Evolutionary conservation across 768 basidiomycete species (phyloP).

Genomic region (Tylopilus sp.): DNA sequence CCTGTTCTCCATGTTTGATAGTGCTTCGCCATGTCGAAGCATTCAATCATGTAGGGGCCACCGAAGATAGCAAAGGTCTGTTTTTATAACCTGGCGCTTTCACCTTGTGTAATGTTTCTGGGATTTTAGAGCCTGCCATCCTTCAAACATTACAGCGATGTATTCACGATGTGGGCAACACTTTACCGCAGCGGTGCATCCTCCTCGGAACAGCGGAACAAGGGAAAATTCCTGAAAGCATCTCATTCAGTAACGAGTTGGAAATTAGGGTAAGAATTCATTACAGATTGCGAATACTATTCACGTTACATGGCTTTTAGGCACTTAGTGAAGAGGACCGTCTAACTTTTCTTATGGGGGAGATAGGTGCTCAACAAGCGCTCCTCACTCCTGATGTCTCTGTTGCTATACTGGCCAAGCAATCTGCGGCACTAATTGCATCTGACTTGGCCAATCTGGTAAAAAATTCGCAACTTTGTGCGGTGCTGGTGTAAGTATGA

Average conservation of each 20-base stretch:
- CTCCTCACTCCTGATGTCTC: slow-evolving; percentile 74
- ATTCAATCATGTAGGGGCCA: slow-evolving; percentile 57
- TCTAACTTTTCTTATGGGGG: slow-evolving; percentile 49
- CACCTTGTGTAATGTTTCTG: neutral
- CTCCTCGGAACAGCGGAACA: slow-evolving; percentile 70
- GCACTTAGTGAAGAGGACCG: slow-evolving; percentile 80
- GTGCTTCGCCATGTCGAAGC: slow-evolving; percentile 81
- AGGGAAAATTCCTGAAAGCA: slow-evolving; percentile 56
- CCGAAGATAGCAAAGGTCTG: slow-evolving; percentile 52
- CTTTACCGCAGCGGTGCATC: slow-evolving; percentile 68
- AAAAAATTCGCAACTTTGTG: slow-evolving; percentile 49
- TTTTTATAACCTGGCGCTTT: neutral
- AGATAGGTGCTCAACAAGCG: slow-evolving; percentile 36
- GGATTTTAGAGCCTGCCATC: slow-evolving; percentile 51
- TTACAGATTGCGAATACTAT: neutral
- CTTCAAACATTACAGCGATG: slow-evolving; percentile 59
- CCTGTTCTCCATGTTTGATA: slow-evolving; percentile 82
- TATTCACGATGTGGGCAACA: slow-evolving; percentile 54
- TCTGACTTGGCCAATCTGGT: slow-evolving; percentile 75
- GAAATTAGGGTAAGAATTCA: slow-evolving; percentile 54
- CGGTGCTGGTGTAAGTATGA: slow-evolving; percentile 29
- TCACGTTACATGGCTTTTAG: slow-evolving; percentile 35
- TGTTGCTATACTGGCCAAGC: slow-evolving; percentile 64
- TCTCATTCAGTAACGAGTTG: slow-evolving; percentile 88
- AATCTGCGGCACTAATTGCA: slow-evolving; percentile 89